phyloP scores from a whole-genome alignment of 192 early-diverging fungal species.

The Coemansia sp. region DNA sequence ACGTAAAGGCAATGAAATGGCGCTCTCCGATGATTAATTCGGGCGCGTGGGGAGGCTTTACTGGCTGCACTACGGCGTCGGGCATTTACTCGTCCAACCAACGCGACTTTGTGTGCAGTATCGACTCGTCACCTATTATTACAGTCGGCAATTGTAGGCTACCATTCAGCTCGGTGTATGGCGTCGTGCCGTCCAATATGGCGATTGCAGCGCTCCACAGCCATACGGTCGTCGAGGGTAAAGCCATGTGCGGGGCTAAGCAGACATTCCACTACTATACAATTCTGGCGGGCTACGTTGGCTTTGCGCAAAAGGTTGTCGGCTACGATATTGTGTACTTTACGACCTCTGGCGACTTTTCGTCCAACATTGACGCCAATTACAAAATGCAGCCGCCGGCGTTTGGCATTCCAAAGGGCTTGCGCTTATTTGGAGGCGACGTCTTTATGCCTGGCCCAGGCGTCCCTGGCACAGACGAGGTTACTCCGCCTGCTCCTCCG shows the following conservation, averaged over 20 bases:
- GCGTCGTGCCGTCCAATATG: not conserved
- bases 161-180: conserved; percentile 25
- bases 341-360: conserved; percentile 6
- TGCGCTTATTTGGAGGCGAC: conserved; percentile 4
- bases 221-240: conserved; percentile 18
- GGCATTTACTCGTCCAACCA: conserved; percentile 23
- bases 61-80: conserved; percentile 17
- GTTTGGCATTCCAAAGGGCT: not conserved
- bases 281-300: conserved; percentile 18
- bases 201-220: conserved; percentile 24
- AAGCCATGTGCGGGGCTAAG: conserved; percentile 14
- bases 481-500: not conserved
- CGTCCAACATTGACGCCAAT: not conserved
- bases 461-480: not conserved
- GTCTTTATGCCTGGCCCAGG: not conserved
- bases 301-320: conserved; percentile 21
- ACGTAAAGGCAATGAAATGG: conserved; percentile 4
- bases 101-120: conserved; percentile 32
- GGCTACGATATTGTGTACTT: conserved; percentile 10
- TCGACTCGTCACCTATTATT: not conserved
- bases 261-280: conserved; percentile 22
- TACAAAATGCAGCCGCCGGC: conserved; percentile 4
- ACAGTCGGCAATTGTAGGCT: conserved; percentile 10
- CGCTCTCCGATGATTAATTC: conserved; percentile 8
- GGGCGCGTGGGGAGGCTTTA: not conserved